Base-by-base conservation (phyloP, 345 rosid species). In the Ceriops zippeliana region DNA sequence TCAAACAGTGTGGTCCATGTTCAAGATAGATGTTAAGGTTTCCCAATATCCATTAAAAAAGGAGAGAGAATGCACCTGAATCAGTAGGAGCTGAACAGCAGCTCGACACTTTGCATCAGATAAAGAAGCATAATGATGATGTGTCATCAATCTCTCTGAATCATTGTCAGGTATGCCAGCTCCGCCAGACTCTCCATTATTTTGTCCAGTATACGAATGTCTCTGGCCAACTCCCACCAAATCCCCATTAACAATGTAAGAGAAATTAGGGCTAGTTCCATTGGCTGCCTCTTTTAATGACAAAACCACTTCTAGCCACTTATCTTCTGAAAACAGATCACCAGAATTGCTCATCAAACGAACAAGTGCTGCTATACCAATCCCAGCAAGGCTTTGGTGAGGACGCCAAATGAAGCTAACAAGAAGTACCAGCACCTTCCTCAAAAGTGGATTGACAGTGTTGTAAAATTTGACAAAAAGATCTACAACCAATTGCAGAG, bases 361-460 rank as follows among this genome's bases (percentile, higher is more conserved):
- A 52, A 95, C 98, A 86, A 90, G 90, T 22, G 99, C 97, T 58
- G 98, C 97, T 53, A 95, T 91, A 62, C 99, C 99, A 68, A 95
- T 95, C 61, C 99, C 98, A 60, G 99, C 99, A 68, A 95, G 97
- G 76, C 98, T 95, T 75, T 95, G 99, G 83, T 95, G 99, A 80
- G 98, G 99, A 60, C 99, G 97, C 74, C 82, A 84, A 65, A 91
- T 90, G 76, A 95, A 95, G 81, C 96, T 91, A 51, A 90, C 92
- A 51, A 95, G 87, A 81, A 95, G 95, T 64, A 65, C 75, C 73
- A 95, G 79, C 75, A 91, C 96, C 80, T 90, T 95, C 66, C 75
- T 79, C 71, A 95, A 82, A 62, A 95, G 98, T 31, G 98, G 98
- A 86, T 87, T 95, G 63, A 91, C 99, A 32, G 98, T 95, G 62